phyloP scores from a whole-genome alignment of 1,284 basidiomycete genomes.

The Trichosporon asahii region DNA sequence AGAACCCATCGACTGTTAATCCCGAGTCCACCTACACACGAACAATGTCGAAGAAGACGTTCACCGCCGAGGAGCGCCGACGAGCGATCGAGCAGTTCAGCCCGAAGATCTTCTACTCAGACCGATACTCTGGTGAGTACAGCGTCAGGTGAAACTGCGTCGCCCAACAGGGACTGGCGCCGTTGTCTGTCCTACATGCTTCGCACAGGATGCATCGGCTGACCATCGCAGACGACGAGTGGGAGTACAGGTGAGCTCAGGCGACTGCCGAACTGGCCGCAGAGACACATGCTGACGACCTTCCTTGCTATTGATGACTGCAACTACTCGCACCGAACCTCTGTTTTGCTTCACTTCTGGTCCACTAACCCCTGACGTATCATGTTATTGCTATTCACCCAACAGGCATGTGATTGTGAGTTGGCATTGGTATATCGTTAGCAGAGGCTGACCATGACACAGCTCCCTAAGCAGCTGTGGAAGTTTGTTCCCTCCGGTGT shows the following conservation, averaged over 20 bases:
- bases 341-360: not conserved
- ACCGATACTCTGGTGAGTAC: constrained; percentile 45
- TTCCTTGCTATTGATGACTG: not conserved
- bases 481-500: constrained; percentile 50
- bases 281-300: not conserved
- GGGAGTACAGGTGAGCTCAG: constrained; percentile 48
- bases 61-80: constrained; percentile 47
- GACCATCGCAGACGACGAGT: constrained; percentile 42
- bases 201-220: not conserved
- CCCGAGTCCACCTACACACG: not conserved
- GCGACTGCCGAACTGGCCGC: not conserved
- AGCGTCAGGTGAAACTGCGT: not conserved
- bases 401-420: constrained; percentile 51
- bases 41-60: constrained; percentile 49
- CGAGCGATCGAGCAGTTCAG: constrained; percentile 50
- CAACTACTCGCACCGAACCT: not conserved
- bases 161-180: not conserved
- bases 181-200: not conserved
- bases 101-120: constrained; percentile 50
- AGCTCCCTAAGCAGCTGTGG: constrained; percentile 51
- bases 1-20: not conserved
- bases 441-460: not conserved
- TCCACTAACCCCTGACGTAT: not conserved
- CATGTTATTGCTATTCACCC: not conserved
- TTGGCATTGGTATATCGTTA: not conserved